Percentiles rank a stretch among this genome's conserved stretches.
Conservation (phyloP, 2,329 filamentous ascomycete species). For the Pestalotiopsis sp. region DNA sequence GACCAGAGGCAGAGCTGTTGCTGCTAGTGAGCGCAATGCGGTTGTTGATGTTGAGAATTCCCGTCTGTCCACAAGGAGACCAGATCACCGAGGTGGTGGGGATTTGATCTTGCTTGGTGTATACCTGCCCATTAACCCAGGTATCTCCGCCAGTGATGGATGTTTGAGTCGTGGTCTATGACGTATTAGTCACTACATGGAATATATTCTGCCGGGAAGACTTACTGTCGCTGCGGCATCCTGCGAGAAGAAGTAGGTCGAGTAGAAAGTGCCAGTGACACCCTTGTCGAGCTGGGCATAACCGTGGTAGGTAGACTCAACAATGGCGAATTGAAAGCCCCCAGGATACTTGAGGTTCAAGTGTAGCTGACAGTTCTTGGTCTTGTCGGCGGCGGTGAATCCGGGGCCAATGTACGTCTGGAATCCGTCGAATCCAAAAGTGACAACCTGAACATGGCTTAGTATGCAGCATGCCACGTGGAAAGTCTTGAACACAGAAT, state of each 20-base stretch:
- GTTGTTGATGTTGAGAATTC: conserved; percentile 52
- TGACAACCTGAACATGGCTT: conserved; percentile 39
- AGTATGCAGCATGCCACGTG: neutral
- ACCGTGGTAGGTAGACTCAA: conserved; percentile 52
- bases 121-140: conserved; percentile 46
- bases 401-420: conserved; percentile 51
- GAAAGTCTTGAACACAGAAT: neutral
- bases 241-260: conserved; percentile 52
- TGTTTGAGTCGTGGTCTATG: conserved; percentile 43
- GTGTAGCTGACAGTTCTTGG: conserved; percentile 53
- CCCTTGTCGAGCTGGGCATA: conserved; percentile 49
- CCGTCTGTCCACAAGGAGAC: conserved; percentile 47
- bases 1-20: conserved; percentile 39
- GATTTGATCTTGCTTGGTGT: conserved; percentile 48
- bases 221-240: conserved; percentile 43
- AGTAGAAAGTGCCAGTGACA: conserved; percentile 47
- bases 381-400: conserved; percentile 36
- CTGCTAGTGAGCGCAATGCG: conserved; percentile 43
- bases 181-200: neutral
- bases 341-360: conserved; percentile 48
- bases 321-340: conserved; percentile 49
- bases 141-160: conserved; percentile 44
- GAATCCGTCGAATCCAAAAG: conserved; percentile 50
- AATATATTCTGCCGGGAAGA: neutral
- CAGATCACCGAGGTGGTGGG: conserved; percentile 48